Base-by-base conservation (phyloP, 768 basidiomycete species). In the Boletus rubropictus region DNA sequence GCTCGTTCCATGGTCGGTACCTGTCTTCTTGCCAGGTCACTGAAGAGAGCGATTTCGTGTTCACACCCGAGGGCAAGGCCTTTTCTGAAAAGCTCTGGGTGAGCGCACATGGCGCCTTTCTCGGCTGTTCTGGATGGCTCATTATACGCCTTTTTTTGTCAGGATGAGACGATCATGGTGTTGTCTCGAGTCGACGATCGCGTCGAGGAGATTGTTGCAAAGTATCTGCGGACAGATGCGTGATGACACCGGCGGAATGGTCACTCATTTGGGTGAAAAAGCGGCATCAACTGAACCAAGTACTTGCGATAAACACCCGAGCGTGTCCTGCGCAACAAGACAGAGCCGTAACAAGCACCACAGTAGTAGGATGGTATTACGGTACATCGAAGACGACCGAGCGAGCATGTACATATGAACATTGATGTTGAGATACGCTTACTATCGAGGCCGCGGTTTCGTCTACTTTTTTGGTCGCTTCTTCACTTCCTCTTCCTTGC, bases 401-500 rank as follows among this genome's bases (percentile, higher is more conserved):
- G 37, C 44, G 46, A 49, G 35, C 37, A 48, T 27, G 25, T 27
- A 39, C 29, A 36, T 34, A 42, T 40, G 48, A 31, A 45, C 29
- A 27, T 43, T 20, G 32, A 25, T 4, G 10, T 39, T 43, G 40
- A 45, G 32, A 49, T 55, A 49, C 31, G 38, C 34, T 36, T 7
- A 38, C 37, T 29, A 33, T 21, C 38, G 36, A 33, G 5, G 14
- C 6, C 8, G 42, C 6, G 12, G 3, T 24, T 29, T 46, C 20
- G 7, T 42, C 45, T 68, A 66, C 48, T 68, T 68, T 47, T 66
- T 66, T 17, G 64, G 64, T 46, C 76, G 71, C 71, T 84, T 85
- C 69, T 79, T 87, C 46, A 90, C 85, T 66, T 91, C 89, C 18
- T 91, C 89, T 42, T 91, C 87, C 66, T 89, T 89, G 72, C 84